These are phyloP conservation scores for Tulasnella sp. DNA, from an alignment of 768 basidiomycete species.

Conservation along the genomic window DNA sequence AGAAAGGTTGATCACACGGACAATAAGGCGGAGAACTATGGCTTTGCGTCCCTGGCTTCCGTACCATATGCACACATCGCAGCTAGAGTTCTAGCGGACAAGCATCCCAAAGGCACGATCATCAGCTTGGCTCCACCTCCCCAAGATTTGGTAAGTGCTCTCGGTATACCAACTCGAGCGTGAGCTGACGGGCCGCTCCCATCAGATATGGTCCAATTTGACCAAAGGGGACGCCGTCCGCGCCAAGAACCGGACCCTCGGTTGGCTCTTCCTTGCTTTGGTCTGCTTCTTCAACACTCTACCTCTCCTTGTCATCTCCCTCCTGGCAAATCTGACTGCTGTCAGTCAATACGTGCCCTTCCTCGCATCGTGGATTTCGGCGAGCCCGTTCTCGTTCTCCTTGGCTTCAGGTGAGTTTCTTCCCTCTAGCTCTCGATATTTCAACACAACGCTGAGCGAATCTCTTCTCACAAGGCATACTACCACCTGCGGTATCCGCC, in stretches of 20 bases:
- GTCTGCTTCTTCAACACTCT: conserved; percentile 94
- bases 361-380: conserved; percentile 54
- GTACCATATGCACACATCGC: conserved; percentile 76
- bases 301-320: conserved; percentile 80
- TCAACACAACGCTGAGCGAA: background rate
- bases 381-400: conserved; percentile 59
- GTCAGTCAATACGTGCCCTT: conserved; percentile 50
- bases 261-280: conserved; percentile 63
- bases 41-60: conserved; percentile 72
- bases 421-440: background rate
- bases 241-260: conserved; percentile 53
- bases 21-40: conserved; percentile 37
- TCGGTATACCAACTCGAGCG: background rate
- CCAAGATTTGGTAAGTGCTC: conserved; percentile 60
- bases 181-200: background rate
- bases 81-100: conserved; percentile 54
- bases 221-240: conserved; percentile 57
- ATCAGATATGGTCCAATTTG: conserved; percentile 84
- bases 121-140: conserved; percentile 77
- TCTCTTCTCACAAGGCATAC: conserved; percentile 35
- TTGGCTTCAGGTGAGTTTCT: conserved; percentile 56
- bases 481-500: conserved; percentile 81
- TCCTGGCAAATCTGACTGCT: conserved; percentile 74
- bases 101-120: conserved; percentile 59
- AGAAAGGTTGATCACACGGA: conserved; percentile 38